Percentiles rank a stretch among this genome's conserved stretches.
Evolutionary conservation across 75 land plant genomes (phyloP).

Genomic region (Sequoia sempervirens): DNA sequence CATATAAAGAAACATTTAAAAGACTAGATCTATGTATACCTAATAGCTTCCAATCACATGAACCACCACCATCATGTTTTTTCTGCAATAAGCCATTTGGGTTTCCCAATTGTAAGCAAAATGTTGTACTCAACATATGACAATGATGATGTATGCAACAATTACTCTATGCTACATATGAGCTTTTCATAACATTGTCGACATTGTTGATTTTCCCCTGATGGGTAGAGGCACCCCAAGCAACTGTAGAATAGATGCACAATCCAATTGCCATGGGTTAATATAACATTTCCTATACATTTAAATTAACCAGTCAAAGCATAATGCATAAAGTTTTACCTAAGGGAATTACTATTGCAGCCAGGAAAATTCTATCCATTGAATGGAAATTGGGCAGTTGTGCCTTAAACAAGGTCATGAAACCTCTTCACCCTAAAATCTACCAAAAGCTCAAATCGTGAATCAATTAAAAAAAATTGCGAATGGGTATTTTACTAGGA

Average conservation of each 20-base stretch:
- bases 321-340: conserved; percentile 23
- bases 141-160: conserved; percentile 55
- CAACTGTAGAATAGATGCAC: conserved; percentile 56
- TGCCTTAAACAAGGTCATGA: too few species aligned
- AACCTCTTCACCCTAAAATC: too few species aligned
- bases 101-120: conserved; percentile 24
- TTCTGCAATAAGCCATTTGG: conserved; percentile 50
- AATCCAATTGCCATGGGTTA: neutral
- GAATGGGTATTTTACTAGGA: too few species aligned
- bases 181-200: conserved; percentile 13
- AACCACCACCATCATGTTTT: conserved; percentile 55
- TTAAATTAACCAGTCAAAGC: neutral
- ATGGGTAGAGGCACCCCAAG: conserved; percentile 36
- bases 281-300: neutral
- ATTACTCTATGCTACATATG: conserved; percentile 60
- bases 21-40: conserved; percentile 8
- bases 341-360: conserved; percentile 67
- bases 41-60: conserved; percentile 78
- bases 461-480: too few species aligned
- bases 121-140: conserved; percentile 26
- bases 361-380: conserved; percentile 44
- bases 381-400: conserved; percentile 73
- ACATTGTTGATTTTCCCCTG: conserved; percentile 16
- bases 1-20: neutral
- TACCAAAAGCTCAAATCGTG: too few species aligned